These are phyloP conservation scores for Penicillium thymicola DNA, from an alignment of 2,329 filamentous ascomycete genomes.

Conservation along the genomic window DNA sequence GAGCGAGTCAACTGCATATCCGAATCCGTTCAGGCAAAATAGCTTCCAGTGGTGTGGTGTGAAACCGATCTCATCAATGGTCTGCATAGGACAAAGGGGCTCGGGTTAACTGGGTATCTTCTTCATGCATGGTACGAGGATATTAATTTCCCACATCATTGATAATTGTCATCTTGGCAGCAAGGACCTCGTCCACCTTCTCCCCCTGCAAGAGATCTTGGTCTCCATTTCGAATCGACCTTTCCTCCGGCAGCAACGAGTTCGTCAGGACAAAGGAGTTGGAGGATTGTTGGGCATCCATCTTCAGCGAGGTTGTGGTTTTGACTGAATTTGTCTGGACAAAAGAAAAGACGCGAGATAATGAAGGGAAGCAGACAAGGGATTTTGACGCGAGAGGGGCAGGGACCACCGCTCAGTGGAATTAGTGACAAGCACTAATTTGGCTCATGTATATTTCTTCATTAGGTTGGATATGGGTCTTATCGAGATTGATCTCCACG, in stretches of 20 bases:
- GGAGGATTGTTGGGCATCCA: background rate
- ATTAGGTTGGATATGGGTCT: background rate
- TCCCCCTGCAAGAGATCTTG: constrained; percentile 11
- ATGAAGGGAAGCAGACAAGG: background rate
- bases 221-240: background rate
- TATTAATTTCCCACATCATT: constrained; percentile 27
- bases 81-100: constrained; percentile 1
- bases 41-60: constrained; percentile 59
- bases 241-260: background rate
- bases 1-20: constrained; percentile 44
- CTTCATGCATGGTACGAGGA: background rate
- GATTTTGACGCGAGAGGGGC: background rate
- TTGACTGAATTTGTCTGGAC: no score
- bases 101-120: background rate
- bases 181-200: constrained; percentile 38
- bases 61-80: constrained; percentile 59
- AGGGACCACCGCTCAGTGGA: background rate
- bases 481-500: background rate
- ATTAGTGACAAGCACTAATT: background rate
- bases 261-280: background rate
- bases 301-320: background rate
- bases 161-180: constrained; percentile 40
- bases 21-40: constrained; percentile 62
- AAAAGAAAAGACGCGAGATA: background rate
- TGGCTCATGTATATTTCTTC: background rate